phyloP scores from a whole-genome alignment of 2,329 filamentous ascomycete genomes.

The Bisporella sp. region DNA sequence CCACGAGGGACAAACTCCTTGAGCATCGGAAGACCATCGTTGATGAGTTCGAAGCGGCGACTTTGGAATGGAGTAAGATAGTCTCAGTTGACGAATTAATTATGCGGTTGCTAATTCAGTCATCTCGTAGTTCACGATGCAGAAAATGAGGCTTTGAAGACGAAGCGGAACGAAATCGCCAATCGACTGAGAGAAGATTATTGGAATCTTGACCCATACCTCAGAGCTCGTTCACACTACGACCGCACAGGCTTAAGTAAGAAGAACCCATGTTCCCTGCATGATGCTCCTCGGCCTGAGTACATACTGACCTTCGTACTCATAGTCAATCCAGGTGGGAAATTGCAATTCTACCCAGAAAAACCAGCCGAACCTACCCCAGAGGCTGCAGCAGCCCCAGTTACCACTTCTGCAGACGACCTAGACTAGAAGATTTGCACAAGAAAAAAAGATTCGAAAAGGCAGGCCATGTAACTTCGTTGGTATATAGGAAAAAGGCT shows the following conservation, averaged over 20 bases:
- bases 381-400: conserved; percentile 8
- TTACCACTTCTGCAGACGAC: conserved; percentile 22
- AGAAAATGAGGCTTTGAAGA: conserved; percentile 39
- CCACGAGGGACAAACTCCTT: conserved; percentile 56
- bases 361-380: conserved; percentile 3
- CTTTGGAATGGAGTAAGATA: conserved; percentile 63
- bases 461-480: no score
- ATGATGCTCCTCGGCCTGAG: neutral
- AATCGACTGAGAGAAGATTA: conserved; percentile 65
- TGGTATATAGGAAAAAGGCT: no score
- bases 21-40: conserved; percentile 58
- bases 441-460: no score
- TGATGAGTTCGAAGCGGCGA: conserved; percentile 66
- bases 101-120: neutral
- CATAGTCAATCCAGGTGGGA: conserved; percentile 61
- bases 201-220: conserved; percentile 83
- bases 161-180: conserved; percentile 55
- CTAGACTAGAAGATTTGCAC: conserved; percentile 16
- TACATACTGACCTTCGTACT: neutral
- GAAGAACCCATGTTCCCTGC: neutral
- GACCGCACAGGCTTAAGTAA: conserved; percentile 59
- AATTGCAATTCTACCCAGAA: conserved; percentile 61
- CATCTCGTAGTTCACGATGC: conserved; percentile 30
- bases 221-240: conserved; percentile 77
- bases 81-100: neutral